Evolutionary conservation across 441 rosid genomes (phyloP), one percentile per base, ranked within the genome.

Genomic region (Macaranga tanarius): DNA sequence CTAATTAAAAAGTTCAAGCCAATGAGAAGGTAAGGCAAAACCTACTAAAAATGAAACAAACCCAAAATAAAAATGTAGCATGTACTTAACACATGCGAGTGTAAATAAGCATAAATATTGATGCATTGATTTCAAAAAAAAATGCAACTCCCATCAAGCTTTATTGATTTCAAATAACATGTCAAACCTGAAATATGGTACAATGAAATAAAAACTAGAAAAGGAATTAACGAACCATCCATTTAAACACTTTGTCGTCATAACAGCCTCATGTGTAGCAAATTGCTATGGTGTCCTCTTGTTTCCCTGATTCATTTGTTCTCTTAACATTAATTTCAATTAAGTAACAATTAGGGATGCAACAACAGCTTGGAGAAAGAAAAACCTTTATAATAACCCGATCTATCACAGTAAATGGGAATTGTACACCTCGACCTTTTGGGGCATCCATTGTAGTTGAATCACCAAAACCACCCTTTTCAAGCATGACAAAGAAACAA

Each of bases 211-310:
- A 65, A 69, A 13, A 25, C 44, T 69, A 7, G 28, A 57, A 40
- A 25, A 54, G 54, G 50, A 73, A 65, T 55, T 45, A 26, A 83
- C 88, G 31, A 71, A 92, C 99, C 99, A 95, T 89, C 97, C 99
- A 77, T 95, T 92, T 79, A 95, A 86, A 90, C 99, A 95, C 72
- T 95, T 97, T 26, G 99, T 89, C 69, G 99, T 95, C 56, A 92
- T 96, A 74, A 95, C 87, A 71, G 99, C 99, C 84, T 92, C 95
- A 5, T 97, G 93, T 73, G 97, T 97, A 77, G 92, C 99, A 88
- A 95, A 95, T 64, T 95, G 95, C 76, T 85, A 85, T 1, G 99
- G 99, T 23, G 97, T 95, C 87, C 99, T 89, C 86, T 91, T 95
- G 87, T 95, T 92, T 66, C 99, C 99, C 97, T 95, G 88, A 58